Conservation (phyloP, 768 basidiomycete genomes). For the Imleria badia region DNA sequence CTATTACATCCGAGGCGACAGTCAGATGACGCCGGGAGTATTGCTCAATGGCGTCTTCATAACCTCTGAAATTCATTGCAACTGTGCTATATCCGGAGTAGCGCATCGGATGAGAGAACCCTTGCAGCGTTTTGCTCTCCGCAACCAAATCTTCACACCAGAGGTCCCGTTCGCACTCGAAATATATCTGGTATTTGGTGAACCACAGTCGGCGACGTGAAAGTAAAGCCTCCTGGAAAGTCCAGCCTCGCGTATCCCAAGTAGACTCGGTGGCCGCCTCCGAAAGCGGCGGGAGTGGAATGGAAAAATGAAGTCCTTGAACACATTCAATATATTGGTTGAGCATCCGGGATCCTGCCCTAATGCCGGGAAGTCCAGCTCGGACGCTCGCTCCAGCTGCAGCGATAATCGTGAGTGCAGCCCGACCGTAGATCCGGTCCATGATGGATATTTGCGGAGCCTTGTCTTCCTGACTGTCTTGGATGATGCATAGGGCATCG, state of each 20-base stretch:
- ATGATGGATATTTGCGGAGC: conserved; percentile 15
- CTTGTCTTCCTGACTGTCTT: conserved; percentile 23
- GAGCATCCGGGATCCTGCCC: conserved; percentile 6
- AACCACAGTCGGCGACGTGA: conserved; percentile 23
- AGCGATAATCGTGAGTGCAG: conserved; percentile 20
- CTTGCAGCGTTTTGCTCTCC: conserved; percentile 8
- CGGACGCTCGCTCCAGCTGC: conserved; percentile 14
- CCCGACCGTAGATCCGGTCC: conserved; percentile 19
- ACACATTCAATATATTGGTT: conserved; percentile 18
- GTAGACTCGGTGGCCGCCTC: conserved; percentile 5
- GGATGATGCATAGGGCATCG: conserved; percentile 25
- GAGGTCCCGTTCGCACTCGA: conserved; percentile 18
- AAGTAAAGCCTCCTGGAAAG: conserved; percentile 21
- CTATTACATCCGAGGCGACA: conserved; percentile 14
- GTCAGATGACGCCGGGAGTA: conserved; percentile 16
- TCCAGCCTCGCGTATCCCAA: conserved; percentile 26
- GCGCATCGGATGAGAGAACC: conserved; percentile 9
- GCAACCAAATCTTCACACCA: conserved; percentile 25
- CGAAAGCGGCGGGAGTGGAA: conserved; percentile 14
- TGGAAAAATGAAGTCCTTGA: conserved; percentile 23
- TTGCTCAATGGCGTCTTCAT: conserved; percentile 5
- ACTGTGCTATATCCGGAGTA: background rate
- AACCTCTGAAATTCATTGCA: conserved; percentile 1
- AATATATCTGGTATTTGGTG: conserved; percentile 23
- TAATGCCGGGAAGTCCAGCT: conserved; percentile 13